Conservation (phyloP, 805 yeast species). For the Lipomyces starkeyi region DNA sequence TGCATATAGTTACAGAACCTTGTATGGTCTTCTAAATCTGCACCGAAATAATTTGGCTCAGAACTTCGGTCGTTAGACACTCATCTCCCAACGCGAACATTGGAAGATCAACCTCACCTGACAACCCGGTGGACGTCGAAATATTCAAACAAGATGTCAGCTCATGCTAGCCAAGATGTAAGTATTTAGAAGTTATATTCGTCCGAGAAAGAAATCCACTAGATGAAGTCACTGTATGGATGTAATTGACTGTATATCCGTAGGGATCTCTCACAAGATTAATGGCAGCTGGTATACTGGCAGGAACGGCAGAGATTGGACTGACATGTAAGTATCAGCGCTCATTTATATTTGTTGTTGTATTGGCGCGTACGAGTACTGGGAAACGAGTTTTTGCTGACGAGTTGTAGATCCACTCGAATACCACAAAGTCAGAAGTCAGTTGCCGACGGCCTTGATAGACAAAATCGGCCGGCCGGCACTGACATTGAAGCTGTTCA, state of each 20-base stretch:
- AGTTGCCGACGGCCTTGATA: conserved; percentile 44
- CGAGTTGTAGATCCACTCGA: conserved; percentile 50
- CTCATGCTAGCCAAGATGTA: background rate
- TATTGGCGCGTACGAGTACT: background rate
- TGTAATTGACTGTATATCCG: background rate
- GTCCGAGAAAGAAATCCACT: background rate
- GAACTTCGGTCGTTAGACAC: no score
- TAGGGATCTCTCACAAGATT: conserved; percentile 21
- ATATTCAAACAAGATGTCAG: background rate
- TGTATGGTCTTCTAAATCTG: no score
- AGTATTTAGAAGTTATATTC: background rate
- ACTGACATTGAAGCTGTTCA: conserved; percentile 44
- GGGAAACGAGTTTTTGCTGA: conserved; percentile 4
- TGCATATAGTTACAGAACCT: no score
- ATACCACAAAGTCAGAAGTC: conserved; percentile 48
- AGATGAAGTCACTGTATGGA: background rate
- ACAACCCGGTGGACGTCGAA: background rate
- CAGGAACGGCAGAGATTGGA: conserved; percentile 48
- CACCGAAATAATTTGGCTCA: background rate
- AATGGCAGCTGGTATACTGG: conserved; percentile 46
- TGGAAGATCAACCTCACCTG: background rate
- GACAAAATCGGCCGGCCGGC: conserved; percentile 21
- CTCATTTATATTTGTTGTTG: background rate
- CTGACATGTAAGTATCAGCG: conserved; percentile 45
- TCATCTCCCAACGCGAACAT: background rate